Conservation (phyloP, 352 stramenopile genomes). For the Pythium scleroteichum region DNA sequence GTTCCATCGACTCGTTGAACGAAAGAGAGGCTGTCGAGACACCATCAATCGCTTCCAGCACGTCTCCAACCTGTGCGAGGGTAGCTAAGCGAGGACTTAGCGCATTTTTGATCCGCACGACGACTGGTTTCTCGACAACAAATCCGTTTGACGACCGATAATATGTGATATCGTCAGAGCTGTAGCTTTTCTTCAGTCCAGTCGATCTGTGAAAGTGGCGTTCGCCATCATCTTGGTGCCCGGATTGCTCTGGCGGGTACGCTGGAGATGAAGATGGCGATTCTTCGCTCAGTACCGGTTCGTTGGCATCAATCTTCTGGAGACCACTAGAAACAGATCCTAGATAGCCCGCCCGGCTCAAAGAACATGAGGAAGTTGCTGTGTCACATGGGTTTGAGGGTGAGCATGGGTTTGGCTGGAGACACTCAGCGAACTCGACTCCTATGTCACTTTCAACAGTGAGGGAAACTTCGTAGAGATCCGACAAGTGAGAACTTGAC, state of each 20-base stretch:
- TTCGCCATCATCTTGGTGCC: not conserved
- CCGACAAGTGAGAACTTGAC: slow-evolving; percentile 15
- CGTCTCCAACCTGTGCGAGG: slow-evolving; percentile 53
- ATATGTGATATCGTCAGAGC: slow-evolving; percentile 52
- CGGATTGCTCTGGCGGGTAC: not conserved
- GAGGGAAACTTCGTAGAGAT: slow-evolving; percentile 63
- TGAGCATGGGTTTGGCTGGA: slow-evolving; percentile 42
- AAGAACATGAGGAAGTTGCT: not conserved
- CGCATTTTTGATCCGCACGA: slow-evolving; percentile 25
- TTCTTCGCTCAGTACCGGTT: slow-evolving; percentile 25
- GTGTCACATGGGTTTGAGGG: not conserved
- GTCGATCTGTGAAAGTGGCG: not conserved
- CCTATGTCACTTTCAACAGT: slow-evolving; percentile 48
- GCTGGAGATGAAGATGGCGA: not conserved
- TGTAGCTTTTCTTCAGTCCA: slow-evolving; percentile 47
- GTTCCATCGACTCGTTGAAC: slow-evolving; percentile 51
- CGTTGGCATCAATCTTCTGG: slow-evolving; percentile 6
- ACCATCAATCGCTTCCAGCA: slow-evolving; percentile 72
- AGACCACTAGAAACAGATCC: slow-evolving; percentile 22
- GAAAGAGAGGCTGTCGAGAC: slow-evolving; percentile 70
- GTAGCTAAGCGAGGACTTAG: slow-evolving; percentile 18
- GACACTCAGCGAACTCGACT: slow-evolving; percentile 56
- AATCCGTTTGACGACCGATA: slow-evolving; percentile 36
- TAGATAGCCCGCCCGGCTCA: not conserved
- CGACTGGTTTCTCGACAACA: slow-evolving; percentile 59